Evolutionary conservation across 345 rosid species (phyloP).

Genomic region (Citrus australasica): DNA sequence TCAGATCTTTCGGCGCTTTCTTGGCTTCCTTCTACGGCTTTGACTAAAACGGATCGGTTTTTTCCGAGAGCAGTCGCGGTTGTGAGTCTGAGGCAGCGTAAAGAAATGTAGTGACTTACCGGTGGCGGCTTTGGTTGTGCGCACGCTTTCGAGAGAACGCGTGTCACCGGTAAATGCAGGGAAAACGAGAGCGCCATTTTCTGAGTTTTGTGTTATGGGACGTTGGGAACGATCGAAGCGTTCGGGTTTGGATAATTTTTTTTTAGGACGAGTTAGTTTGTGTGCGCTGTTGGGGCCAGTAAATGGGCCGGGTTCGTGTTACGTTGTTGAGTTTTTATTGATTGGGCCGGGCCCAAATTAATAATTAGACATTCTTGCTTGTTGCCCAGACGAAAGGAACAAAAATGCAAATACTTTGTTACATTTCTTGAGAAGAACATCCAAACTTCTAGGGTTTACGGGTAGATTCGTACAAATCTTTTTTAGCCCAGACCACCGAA

Average conservation of each 20-base stretch:
- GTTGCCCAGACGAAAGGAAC: too few relatives aligned
- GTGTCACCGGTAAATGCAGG: slow-evolving; percentile 27
- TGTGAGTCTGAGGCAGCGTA: slow-evolving; percentile 3
- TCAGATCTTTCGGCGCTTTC: slow-evolving; percentile 41
- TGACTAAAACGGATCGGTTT: slow-evolving; percentile 12
- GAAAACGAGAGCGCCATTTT: slow-evolving; percentile 36
- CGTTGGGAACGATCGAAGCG: background rate
- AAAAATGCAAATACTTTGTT: too few relatives aligned
- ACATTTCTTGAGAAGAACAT: too few relatives aligned
- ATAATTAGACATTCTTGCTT: too few relatives aligned
- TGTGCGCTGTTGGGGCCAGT: background rate
- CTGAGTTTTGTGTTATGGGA: background rate
- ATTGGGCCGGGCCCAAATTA: too few relatives aligned
- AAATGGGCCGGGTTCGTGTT: background rate
- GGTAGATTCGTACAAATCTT: too few relatives aligned
- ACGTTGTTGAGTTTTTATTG: fast-evolving
- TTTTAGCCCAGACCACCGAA: too few relatives aligned
- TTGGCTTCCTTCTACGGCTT: slow-evolving; percentile 56
- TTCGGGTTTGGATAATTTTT: background rate
- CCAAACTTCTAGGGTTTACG: too few relatives aligned
- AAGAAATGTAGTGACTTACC: background rate
- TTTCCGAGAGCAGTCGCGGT: background rate
- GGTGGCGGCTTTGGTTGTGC: background rate
- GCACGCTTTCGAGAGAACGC: background rate
- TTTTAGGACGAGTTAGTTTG: background rate